A percentile compares a stretch with the other conserved stretches of the same genome.
phyloP scores from a whole-genome alignment of 1,139 yeast genomes.

The Debaryomyces udenii region DNA sequence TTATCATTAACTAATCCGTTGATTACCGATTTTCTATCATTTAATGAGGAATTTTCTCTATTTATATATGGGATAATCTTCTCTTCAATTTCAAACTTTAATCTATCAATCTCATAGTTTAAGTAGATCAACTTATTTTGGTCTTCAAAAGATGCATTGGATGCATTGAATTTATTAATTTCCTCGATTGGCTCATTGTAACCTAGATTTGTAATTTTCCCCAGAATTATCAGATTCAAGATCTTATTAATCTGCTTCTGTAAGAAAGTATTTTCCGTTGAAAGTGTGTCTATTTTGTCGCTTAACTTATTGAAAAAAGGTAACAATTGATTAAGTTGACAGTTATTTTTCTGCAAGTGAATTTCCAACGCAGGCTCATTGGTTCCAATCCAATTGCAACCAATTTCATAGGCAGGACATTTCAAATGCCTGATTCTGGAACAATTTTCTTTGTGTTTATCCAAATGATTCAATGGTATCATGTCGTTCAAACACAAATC shows the following conservation, averaged over 20 bases:
- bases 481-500: slow-evolving; percentile 45
- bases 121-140: slow-evolving; percentile 39
- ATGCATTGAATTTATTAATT: slow-evolving; percentile 30
- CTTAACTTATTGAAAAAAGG: slow-evolving; percentile 31
- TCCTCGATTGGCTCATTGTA: slow-evolving; percentile 52
- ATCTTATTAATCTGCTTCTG: slow-evolving; percentile 50
- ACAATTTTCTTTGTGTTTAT: slow-evolving; percentile 41
- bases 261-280: slow-evolving; percentile 32
- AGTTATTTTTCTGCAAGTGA: slow-evolving; percentile 35
- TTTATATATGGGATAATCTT: slow-evolving; percentile 43
- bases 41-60: slow-evolving; percentile 26
- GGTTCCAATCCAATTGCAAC: slow-evolving; percentile 45
- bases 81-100: slow-evolving; percentile 47
- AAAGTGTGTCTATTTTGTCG: slow-evolving; percentile 22
- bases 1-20: slow-evolving; percentile 46
- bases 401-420: slow-evolving; percentile 46
- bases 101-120: slow-evolving; percentile 42
- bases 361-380: slow-evolving; percentile 44
- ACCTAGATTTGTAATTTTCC: slow-evolving; percentile 55
- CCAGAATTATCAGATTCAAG: slow-evolving; percentile 52
- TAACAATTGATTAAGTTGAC: slow-evolving; percentile 36
- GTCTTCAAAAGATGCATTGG: slow-evolving; percentile 14
- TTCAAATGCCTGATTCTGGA: slow-evolving; percentile 32
- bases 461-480: slow-evolving; percentile 38
- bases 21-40: slow-evolving; percentile 41